Evolutionary conservation across 768 basidiomycete species (phyloP), one percentile per base, ranked within the genome.

Genomic region (Hysterangium stoloniferum): DNA sequence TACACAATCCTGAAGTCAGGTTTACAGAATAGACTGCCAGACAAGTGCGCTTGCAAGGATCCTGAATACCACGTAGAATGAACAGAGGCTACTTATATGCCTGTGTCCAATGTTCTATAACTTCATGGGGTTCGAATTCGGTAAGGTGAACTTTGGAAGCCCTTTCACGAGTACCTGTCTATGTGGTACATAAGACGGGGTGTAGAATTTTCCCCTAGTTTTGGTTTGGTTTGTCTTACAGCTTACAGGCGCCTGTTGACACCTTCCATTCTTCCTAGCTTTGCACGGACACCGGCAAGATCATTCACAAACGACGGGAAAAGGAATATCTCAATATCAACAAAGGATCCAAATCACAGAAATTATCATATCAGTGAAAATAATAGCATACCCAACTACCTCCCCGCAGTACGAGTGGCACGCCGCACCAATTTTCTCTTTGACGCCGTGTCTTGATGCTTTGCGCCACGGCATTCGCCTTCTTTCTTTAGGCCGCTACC

Each of bases 351-450:
- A n/a, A n/a, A n/a, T n/a, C n/a, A n/a, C n/a, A n/a, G n/a, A n/a
- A n/a, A n/a, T n/a, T n/a, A n/a, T n/a, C n/a, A n/a, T n/a, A n/a
- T n/a, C n/a, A n/a, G n/a, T n/a, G n/a, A n/a, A n/a, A n/a, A n/a
- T n/a, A n/a, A n/a, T n/a, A n/a, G n/a, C n/a, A n/a, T n/a, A n/a
- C n/a, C n/a, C n/a, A n/a, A n/a, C n/a, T n/a, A n/a, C n/a, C n/a
- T n/a, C n/a, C n/a, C n/a, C n/a, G n/a, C n/a, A n/a, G n/a, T n/a
- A n/a, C n/a, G n/a, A n/a, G n/a, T n/a, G n/a, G n/a, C n/a, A n/a
- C n/a, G n/a, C n/a, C n/a, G n/a, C 13, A 51, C 2, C 31, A 43
- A 25, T 31, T 31, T 51, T 31, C 29, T 40, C 40, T 51, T 51
- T 22, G 49, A 28, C 15, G 37, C 44, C 2, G 44, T 45, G n/a